Base-by-base conservation (phyloP, 345 rosid genomes). In the Eucalyptus marginata region DNA sequence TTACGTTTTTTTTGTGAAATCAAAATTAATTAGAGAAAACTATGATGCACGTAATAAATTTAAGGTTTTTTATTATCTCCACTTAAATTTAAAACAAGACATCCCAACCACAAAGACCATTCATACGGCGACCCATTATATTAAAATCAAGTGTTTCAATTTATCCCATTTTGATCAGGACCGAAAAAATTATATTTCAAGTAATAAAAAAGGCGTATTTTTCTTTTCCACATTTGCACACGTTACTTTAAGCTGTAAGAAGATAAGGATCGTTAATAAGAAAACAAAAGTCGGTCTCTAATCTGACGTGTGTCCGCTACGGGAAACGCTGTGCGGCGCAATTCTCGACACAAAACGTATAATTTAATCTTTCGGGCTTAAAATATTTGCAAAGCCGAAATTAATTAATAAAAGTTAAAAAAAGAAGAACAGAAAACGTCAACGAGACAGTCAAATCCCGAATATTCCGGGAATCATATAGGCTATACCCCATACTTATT, bases 51-150 rank as follows among this genome's bases (percentile, higher is more conserved):
- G 47, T 40, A 10, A 18, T 33, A 17, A 20, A 8, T 68, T 33
- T 33, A 20, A 4, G 25, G 33, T 68, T 33, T 68, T 68, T 16
- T 10, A 2, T 9, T 10, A 3, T 33, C 40, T 68, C 7, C 4
- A 17, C 13, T 7, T 33, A 5, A 68, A 68, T 68, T 33, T 33
- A 17, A 33, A 68, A 68, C 24, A 5, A 17, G 2, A 10, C 13
- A 33, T 33, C 24, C 18, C 1, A 0, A 11, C 12, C 12, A 16
- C 10, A 8, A 20, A 52, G 44, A 3, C 2, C 12, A 59, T 27
- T 68, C 20, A 16, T 17, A 33, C 2, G 2, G 17, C 4, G 2
- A 5, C 43, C 4, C 1, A 7, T 20, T 17, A 17, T 33, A 68
- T 64, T 64, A 15, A 64, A 64, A 14, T 16, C 2, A 14, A n/a